Evolutionary conservation across 768 basidiomycete species (phyloP), one percentile per base, ranked within the genome.

Genomic region (Mycena olivaceomarginata): DNA sequence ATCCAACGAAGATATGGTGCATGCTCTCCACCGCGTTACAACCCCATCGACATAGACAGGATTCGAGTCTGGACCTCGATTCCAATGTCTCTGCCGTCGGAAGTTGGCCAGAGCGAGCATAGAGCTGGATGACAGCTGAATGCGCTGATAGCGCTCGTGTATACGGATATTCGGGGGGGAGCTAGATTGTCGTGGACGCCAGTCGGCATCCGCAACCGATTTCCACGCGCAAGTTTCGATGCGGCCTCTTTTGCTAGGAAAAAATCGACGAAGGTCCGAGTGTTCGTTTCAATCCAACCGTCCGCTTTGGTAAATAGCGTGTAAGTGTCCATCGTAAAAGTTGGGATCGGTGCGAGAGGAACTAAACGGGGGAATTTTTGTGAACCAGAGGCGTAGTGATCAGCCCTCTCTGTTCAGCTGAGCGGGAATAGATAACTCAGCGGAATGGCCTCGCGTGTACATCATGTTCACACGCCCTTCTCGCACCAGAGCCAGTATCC

Each of bases 281-380:
- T 41, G 10, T 86, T 80, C 6, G 53, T 37, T 15, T 45, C 41
- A 60, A 48, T 46, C 64, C 72, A 73, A 1, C 72, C 72, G 8
- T 57, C 64, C 4, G 41, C 64, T 1, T n/a, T n/a, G 48, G 51
- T 41, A 15, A 45, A 66, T 0, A 57, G 22, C 5, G 72, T 73
- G 43, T 31, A 73, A 3, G 25, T 22, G 25, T 73, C 72, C 72
- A 73, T 73, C 31, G 31, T 31, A 31, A 31, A 31, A 31, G 31
- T 31, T 3, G 31, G 31, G 31, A 31, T 31, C 31, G 31, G 31
- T 31, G 31, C 31, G 31, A 31, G 31, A 31, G 31, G 31, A 31
- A 31, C 31, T 31, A 31, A 31, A 31, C 3, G 31, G 31, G 31
- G 31, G 31, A 31, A 31, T 31, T 31, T 31, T 31, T 31, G 31